A percentile compares a stretch with the other conserved stretches of the same genome.
These are phyloP conservation scores for Globomyces sp. DNA, from an alignment of 371 early-diverging fungal genomes.

Conservation along the genomic window DNA sequence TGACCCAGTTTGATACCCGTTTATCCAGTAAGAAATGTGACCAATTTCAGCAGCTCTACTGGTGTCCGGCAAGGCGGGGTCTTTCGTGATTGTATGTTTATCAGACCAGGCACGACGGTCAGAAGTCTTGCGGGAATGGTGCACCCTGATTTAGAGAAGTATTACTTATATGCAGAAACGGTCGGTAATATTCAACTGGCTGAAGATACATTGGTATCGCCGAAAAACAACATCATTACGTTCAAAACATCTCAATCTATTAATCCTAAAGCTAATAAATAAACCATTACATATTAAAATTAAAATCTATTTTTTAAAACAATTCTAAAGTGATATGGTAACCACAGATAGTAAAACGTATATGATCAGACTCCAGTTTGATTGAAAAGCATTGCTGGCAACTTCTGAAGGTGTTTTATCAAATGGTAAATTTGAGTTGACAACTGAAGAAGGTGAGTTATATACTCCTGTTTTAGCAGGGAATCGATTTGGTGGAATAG, in stretches of 20 bases:
- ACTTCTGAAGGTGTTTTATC: too few species aligned
- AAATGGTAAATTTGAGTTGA: too few species aligned
- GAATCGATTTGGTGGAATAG: too few species aligned
- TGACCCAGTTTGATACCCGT: slow-evolving; percentile 57
- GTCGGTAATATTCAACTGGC: slow-evolving; percentile 64
- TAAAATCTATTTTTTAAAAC: too few species aligned
- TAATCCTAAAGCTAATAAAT: background rate
- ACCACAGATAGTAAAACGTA: too few species aligned
- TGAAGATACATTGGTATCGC: slow-evolving; percentile 60
- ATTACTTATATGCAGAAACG: slow-evolving; percentile 70
- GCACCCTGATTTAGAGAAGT: slow-evolving; percentile 63
- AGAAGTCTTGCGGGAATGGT: slow-evolving; percentile 69
- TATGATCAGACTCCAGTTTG: too few species aligned
- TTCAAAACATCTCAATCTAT: slow-evolving; percentile 47
- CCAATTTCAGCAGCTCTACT: slow-evolving; percentile 51
- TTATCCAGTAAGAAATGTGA: slow-evolving; percentile 70
- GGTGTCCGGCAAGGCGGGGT: slow-evolving; percentile 44
- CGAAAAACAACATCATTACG: slow-evolving; percentile 57
- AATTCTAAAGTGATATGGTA: too few species aligned
- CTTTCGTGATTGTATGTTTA: slow-evolving; percentile 69
- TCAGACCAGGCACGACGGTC: slow-evolving; percentile 69
- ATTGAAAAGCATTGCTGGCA: too few species aligned
- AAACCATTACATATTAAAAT: background rate
- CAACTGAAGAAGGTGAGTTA: too few species aligned
- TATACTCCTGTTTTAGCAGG: too few species aligned